Evolutionary conservation across 495 filamentous ascomycete genomes (phyloP), one percentile per base, ranked within the genome.

Genomic region (Hypoxylon fragiforme): DNA sequence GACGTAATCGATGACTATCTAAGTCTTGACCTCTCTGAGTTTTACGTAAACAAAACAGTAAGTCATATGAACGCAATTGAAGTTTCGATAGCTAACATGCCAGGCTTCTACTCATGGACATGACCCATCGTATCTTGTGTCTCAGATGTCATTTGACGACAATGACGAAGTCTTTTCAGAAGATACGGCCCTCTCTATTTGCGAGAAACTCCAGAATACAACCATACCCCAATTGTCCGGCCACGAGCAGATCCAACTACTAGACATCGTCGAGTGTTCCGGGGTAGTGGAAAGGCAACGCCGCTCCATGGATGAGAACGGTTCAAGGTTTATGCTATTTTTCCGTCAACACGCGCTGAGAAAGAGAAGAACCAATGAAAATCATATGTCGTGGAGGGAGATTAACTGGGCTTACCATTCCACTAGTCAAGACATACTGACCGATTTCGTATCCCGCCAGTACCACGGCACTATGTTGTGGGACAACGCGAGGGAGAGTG

Each of bases 391-490:
- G 3, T 99, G 91, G 90, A 78, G 95, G 68, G 92, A 97, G 63
- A 92, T 96, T 50, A 86, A 87, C 39, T 97, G 92, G 91, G 95
- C 92, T 15, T 92, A 87, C 59, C 91, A 97, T 69, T 95, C 90
- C 55, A 79, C 73, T 11, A 96, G 89, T 47, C 94, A 99, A 69
- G 95, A 97, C 66, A 94, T 97, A 34, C 75, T 99, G 6, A 73
- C 90, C 1, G 92, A 97, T 67, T 82, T 96, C 52, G 87, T 96
- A n/a, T 87, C 85, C 6, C 74, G 80, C 13, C 90, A 94, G 55
- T 89, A 86, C 68, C 83, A 89, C 58, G 85, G 84, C 0, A 83
- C 83, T 49, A 74, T 97, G 74, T 72, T 86, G 8, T 98, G 94
- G 94, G 80, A 84, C 59, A 78, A 90, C 54, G 94, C 94, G 11